These are phyloP conservation scores for Globisporangium cederbergense DNA, from an alignment of 352 stramenopile species.

Conservation along the genomic window DNA sequence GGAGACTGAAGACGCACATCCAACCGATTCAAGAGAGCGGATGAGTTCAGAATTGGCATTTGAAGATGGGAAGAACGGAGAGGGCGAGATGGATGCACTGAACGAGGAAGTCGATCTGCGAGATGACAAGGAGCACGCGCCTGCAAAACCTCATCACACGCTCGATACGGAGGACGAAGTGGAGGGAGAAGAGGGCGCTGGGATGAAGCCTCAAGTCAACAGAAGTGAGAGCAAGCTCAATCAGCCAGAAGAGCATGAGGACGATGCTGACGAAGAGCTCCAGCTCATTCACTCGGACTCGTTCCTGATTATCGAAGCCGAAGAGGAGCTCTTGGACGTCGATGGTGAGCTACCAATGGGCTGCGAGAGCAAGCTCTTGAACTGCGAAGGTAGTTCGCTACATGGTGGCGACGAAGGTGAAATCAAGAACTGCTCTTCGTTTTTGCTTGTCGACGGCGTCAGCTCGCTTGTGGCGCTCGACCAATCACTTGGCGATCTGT, in stretches of 20 bases:
- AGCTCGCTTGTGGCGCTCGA: conserved; percentile 31
- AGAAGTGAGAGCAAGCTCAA: background rate
- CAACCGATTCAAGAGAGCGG: background rate
- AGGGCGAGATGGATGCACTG: background rate
- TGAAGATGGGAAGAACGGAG: background rate
- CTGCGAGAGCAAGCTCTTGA: conserved; percentile 26
- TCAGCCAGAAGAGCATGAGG: background rate
- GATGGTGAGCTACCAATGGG: conserved; percentile 21
- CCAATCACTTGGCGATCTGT: conserved; percentile 16
- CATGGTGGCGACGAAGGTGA: conserved; percentile 1
- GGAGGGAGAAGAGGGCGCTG: background rate
- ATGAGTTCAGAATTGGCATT: background rate
- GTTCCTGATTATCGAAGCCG: conserved; percentile 1
- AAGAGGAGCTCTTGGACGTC: background rate
- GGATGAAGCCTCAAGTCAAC: background rate
- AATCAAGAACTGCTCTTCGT: conserved; percentile 28
- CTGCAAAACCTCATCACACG: background rate
- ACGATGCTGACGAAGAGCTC: background rate
- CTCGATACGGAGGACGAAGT: background rate
- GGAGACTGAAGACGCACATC: background rate
- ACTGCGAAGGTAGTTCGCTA: background rate
- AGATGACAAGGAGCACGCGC: background rate
- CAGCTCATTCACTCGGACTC: background rate
- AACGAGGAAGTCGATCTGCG: background rate
- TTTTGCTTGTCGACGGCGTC: conserved; percentile 24